A percentile compares a stretch with the other conserved stretches of the same genome.
phyloP scores from a whole-genome alignment of 1,139 yeast species.

The Candida buenavistaensis region DNA sequence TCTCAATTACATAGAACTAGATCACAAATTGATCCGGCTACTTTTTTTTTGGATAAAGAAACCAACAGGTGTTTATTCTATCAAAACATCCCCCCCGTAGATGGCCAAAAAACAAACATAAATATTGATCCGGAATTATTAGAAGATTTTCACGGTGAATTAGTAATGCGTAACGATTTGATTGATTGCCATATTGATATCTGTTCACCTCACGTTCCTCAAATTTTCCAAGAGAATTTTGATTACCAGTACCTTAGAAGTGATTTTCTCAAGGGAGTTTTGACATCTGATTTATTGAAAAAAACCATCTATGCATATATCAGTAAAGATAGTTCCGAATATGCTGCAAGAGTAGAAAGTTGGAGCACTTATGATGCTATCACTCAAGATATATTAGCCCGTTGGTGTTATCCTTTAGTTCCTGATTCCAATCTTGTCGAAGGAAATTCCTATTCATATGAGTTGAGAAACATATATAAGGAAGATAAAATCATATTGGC shows the following conservation, averaged over 20 bases:
- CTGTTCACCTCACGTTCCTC: slow-evolving; percentile 93
- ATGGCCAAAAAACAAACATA: slow-evolving; percentile 54
- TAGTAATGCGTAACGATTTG: slow-evolving; percentile 81
- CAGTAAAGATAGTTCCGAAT: slow-evolving; percentile 58
- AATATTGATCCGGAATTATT: slow-evolving; percentile 82
- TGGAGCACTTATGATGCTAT: slow-evolving; percentile 92
- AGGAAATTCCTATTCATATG: slow-evolving; percentile 74
- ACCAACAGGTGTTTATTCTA: slow-evolving; percentile 80
- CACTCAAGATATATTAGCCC: slow-evolving; percentile 83
- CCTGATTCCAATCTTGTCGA: slow-evolving; percentile 80
- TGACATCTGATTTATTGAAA: slow-evolving; percentile 85
- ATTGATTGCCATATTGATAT: slow-evolving; percentile 96
- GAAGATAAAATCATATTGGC: slow-evolving; percentile 82
- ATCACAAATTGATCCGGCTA: slow-evolving; percentile 76
- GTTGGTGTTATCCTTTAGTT: slow-evolving; percentile 91
- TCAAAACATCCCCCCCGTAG: slow-evolving; percentile 69
- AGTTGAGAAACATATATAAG: slow-evolving; percentile 82
- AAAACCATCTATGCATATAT: slow-evolving; percentile 90
- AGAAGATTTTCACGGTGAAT: slow-evolving; percentile 70
- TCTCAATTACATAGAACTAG: slow-evolving; percentile 84
- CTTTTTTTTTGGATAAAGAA: slow-evolving; percentile 74
- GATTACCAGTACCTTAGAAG: slow-evolving; percentile 85
- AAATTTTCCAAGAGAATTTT: slow-evolving; percentile 91
- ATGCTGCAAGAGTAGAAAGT: slow-evolving; percentile 92
- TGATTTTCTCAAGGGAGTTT: slow-evolving; percentile 88